Base-by-base conservation (phyloP, 345 rosid genomes). In the Linum usitatissimum region DNA sequence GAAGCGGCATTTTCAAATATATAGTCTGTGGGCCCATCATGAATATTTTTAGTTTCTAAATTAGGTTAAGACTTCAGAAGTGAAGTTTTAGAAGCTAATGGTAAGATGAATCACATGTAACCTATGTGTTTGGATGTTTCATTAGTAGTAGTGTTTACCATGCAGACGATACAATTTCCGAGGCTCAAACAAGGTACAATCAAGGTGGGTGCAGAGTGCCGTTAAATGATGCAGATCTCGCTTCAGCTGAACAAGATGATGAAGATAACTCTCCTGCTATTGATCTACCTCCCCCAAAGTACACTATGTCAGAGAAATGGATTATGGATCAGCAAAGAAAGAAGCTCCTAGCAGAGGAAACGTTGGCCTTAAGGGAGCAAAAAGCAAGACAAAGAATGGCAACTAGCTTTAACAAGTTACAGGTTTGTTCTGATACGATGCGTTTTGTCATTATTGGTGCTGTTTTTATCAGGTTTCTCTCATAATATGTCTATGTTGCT, bases 281-380 rank as follows among this genome's bases (percentile, higher is more conserved):
- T 62, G 79, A 73, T 68, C 59, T 71, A 18, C 83, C 77, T 49
- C 67, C 83, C 63, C 91, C 90, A 45, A 85, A 80, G 80, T 74
- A 75, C 68, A 87, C 95, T 30, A 85, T 85, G 92, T 81, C 77
- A 60, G 92, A 90, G 78, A 90, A 84, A 60, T 90, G 95, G 97
- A 74, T 90, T 61, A 73, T 78, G 78, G 84, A 84, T 79, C 77
- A 71, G 63, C 90, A 76, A 75, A 84, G 77, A 68, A 81, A 70
- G 79, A 90, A 78, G 67, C 71, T 77, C 49, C 39, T 70, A 49
- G 70, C 53, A 58, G 87, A 90, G 66, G 84, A 75, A 78, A 78
- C 67, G 64, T 87, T 88, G 88, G 67, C 68, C 60, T 64, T 76
- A 53, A 90, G 83, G 72, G 85, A 79, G 75, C 88, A 82, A 59